phyloP scores from a whole-genome alignment of 768 basidiomycete species.

The Crassisporium funariophilum region DNA sequence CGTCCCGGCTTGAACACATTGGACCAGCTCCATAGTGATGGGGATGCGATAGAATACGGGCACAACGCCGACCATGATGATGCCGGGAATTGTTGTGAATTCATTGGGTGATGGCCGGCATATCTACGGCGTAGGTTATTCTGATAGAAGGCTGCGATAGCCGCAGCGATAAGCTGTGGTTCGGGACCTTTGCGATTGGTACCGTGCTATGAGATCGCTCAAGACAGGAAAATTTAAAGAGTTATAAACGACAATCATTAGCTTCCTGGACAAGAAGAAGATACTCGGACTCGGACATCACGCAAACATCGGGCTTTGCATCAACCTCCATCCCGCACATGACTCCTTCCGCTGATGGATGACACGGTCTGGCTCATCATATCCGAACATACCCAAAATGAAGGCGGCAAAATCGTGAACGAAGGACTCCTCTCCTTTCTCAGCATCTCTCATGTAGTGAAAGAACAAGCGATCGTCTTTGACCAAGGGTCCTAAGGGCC shows the following conservation, averaged over 20 bases:
- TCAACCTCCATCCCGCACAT: slow-evolving; percentile 12
- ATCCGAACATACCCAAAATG: slow-evolving; percentile 12
- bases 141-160: slow-evolving; percentile 32
- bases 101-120: slow-evolving; percentile 13
- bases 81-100: slow-evolving; percentile 23
- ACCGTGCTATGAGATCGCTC: slow-evolving; percentile 17
- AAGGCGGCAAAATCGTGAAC: slow-evolving; percentile 15
- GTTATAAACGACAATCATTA: slow-evolving; percentile 1
- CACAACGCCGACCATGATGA: slow-evolving; percentile 26
- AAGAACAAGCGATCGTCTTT: slow-evolving; percentile 17
- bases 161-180: slow-evolving; percentile 31
- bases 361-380: slow-evolving; percentile 16
- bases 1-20: slow-evolving; percentile 7
- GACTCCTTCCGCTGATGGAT: slow-evolving; percentile 9
- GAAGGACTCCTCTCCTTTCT: slow-evolving; percentile 5
- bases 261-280: slow-evolving; percentile 8
- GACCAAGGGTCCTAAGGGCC: slow-evolving; percentile 4
- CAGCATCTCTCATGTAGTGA: slow-evolving; percentile 8
- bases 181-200: slow-evolving; percentile 25
- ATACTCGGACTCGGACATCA: slow-evolving; percentile 2
- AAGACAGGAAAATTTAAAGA: background rate
- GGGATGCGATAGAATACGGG: slow-evolving; percentile 28
- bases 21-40: slow-evolving; percentile 19
- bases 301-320: slow-evolving; percentile 10
- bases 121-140: slow-evolving; percentile 21